Conservation (phyloP, 2,329 filamentous ascomycete genomes). For the Bipolaris sorokiniana region DNA sequence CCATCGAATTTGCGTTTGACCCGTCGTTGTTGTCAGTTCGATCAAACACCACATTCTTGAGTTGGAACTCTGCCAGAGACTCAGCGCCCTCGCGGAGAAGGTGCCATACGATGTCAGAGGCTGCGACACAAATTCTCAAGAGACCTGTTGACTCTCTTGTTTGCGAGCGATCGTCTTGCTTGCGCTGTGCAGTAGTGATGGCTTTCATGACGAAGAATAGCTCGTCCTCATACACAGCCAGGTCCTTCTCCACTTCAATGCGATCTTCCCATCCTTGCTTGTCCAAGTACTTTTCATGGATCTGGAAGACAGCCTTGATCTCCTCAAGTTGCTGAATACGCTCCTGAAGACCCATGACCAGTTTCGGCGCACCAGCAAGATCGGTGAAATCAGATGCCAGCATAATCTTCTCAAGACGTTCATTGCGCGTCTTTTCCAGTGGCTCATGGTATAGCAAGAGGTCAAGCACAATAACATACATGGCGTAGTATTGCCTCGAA, state of each 20-base stretch:
- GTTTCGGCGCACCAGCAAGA: constrained; percentile 87
- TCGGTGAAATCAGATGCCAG: constrained; percentile 98
- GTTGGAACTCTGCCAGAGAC: constrained; percentile 88
- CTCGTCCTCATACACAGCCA: constrained; percentile 91
- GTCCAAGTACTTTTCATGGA: constrained; percentile 86
- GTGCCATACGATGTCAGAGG: constrained; percentile 96
- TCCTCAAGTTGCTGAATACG: constrained; percentile 93
- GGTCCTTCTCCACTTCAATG: constrained; percentile 84
- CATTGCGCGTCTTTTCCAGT: constrained; percentile 93
- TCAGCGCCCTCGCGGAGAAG: constrained; percentile 85
- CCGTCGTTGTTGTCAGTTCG: constrained; percentile 96
- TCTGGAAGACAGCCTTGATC: constrained; percentile 95
- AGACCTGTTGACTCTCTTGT: constrained; percentile 77
- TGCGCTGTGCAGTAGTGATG: constrained; percentile 93
- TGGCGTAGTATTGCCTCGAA: constrained; percentile 93
- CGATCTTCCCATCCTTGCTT: constrained; percentile 90
- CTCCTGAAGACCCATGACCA: constrained; percentile 89
- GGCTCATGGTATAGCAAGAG: constrained; percentile 95
- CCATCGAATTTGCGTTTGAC: constrained; percentile 90
- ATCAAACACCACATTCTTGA: constrained; percentile 90
- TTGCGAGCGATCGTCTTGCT: constrained; percentile 68
- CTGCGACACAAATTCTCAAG: constrained; percentile 91
- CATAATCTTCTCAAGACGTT: constrained; percentile 97
- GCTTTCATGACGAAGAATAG: constrained; percentile 99
- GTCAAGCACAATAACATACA: constrained; percentile 98